Percentiles rank a stretch among this genome's conserved stretches.
phyloP scores from a whole-genome alignment of 2,329 filamentous ascomycete genomes.

The Diplodia corticola region DNA sequence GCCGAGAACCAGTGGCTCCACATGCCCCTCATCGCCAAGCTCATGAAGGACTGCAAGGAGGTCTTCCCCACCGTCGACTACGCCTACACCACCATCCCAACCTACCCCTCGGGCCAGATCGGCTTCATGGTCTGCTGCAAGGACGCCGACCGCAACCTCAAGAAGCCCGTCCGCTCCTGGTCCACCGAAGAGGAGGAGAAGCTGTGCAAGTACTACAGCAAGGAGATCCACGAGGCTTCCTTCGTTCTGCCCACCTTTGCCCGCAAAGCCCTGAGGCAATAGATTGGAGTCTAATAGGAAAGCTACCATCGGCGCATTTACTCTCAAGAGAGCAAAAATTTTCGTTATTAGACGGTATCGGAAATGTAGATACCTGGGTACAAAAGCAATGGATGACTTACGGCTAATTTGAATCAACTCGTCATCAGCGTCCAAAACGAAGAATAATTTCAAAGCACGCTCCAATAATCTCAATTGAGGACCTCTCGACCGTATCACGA shows the following conservation, averaged over 20 bases:
- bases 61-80: slow-evolving; percentile 98
- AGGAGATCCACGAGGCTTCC: slow-evolving; percentile 91
- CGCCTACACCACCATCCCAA: slow-evolving; percentile 98
- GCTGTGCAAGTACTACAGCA: slow-evolving; percentile 95
- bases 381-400: slow-evolving; percentile 20
- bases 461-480: background rate
- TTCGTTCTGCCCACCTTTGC: slow-evolving; percentile 95
- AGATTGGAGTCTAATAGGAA: background rate
- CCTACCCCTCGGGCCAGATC: slow-evolving; percentile 98
- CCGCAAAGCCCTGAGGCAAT: slow-evolving; percentile 63
- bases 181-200: slow-evolving; percentile 85
- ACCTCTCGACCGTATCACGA: background rate
- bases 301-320: background rate
- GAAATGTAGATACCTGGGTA: slow-evolving; percentile 9
- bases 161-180: slow-evolving; percentile 80
- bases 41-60: slow-evolving; percentile 95
- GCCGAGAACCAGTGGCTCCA: slow-evolving; percentile 99
- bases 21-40: slow-evolving; percentile 85
- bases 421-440: background rate
- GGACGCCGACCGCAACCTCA: slow-evolving; percentile 80
- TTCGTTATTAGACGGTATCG: slow-evolving; percentile 4
- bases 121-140: slow-evolving; percentile 99
- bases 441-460: background rate
- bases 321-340: background rate
- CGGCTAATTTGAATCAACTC: background rate